A percentile compares a stretch with the other conserved stretches of the same genome.
Conservation (phyloP, 2,329 filamentous ascomycete species). For the Sarocladiaceae sp. region DNA sequence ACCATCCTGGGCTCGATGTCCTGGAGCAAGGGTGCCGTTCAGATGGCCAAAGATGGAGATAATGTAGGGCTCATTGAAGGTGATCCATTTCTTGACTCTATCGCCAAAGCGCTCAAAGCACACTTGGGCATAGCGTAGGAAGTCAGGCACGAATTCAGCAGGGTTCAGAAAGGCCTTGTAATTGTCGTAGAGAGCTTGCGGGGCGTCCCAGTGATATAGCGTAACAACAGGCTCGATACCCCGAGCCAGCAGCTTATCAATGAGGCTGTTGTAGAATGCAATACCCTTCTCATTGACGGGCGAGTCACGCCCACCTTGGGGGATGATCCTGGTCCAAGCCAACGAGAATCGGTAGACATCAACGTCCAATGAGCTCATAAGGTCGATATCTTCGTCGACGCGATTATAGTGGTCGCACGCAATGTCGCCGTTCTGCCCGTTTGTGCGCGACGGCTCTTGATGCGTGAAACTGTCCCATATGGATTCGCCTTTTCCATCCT, state of each 20-base stretch:
- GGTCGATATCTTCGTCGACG: conserved; percentile 49
- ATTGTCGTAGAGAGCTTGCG: conserved; percentile 28
- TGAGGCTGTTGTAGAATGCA: conserved; percentile 54
- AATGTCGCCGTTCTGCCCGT: conserved; percentile 41
- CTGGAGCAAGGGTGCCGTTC: background rate
- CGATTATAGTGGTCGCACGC: conserved; percentile 39
- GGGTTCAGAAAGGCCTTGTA: conserved; percentile 30
- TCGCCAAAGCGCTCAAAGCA: conserved; percentile 37
- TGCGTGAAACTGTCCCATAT: conserved; percentile 40
- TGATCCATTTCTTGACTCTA: conserved; percentile 33
- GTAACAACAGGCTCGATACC: conserved; percentile 60
- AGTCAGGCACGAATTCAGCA: conserved; percentile 26
- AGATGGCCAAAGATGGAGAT: conserved; percentile 21
- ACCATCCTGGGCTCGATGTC: background rate
- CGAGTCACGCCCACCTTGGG: conserved; percentile 58
- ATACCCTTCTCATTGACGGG: conserved; percentile 58
- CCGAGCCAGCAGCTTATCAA: conserved; percentile 51
- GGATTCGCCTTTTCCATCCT: conserved; percentile 36
- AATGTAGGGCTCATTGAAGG: conserved; percentile 35
- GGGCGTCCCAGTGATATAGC: conserved; percentile 60
- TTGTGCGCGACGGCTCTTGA: conserved; percentile 33
- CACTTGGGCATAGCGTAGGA: conserved; percentile 30
- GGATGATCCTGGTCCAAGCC: conserved; percentile 63
- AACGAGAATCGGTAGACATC: conserved; percentile 62
- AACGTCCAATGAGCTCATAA: conserved; percentile 54